phyloP scores from a whole-genome alignment of 495 filamentous ascomycete species.

The Annulohypoxylon moriforme region DNA sequence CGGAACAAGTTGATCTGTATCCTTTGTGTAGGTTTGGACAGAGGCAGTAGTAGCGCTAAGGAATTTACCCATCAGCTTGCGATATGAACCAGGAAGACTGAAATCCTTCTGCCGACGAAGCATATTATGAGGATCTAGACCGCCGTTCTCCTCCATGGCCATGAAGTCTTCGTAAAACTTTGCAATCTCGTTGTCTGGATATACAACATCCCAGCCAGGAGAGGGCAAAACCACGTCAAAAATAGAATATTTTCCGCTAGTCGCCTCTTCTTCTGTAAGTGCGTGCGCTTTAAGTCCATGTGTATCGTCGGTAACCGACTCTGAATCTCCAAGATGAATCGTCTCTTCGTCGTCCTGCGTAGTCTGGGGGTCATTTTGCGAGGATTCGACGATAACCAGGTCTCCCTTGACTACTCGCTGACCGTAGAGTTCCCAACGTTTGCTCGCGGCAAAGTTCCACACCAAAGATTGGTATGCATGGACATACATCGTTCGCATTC shows the following conservation, averaged over 20 bases:
- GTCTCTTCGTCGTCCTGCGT: conserved; percentile 34
- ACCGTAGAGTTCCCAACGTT: conserved; percentile 80
- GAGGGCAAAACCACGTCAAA: conserved; percentile 95
- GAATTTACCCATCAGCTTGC: conserved; percentile 81
- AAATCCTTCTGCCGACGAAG: conserved; percentile 83
- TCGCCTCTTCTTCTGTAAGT: conserved; percentile 80
- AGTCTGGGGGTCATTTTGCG: conserved; percentile 37
- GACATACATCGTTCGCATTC: conserved; percentile 90
- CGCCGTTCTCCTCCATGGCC: conserved; percentile 77
- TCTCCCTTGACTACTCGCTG: conserved; percentile 83
- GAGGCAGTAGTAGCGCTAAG: conserved; percentile 67
- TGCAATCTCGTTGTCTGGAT: conserved; percentile 84
- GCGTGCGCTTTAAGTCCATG: conserved; percentile 79
- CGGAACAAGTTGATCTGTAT: conserved; percentile 83
- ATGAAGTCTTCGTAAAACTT: conserved; percentile 87
- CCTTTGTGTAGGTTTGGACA: conserved; percentile 72
- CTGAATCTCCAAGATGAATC: conserved; percentile 75
- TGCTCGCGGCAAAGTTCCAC: conserved; percentile 86
- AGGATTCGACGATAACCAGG: conserved; percentile 71
- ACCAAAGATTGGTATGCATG: conserved; percentile 95
- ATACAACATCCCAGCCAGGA: conserved; percentile 89
- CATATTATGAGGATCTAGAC: conserved; percentile 87
- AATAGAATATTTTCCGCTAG: conserved; percentile 79
- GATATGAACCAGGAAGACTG: conserved; percentile 88
- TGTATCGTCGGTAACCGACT: conserved; percentile 68